phyloP scores from a whole-genome alignment of 495 filamentous ascomycete species.

The Aspergillus diversus region DNA sequence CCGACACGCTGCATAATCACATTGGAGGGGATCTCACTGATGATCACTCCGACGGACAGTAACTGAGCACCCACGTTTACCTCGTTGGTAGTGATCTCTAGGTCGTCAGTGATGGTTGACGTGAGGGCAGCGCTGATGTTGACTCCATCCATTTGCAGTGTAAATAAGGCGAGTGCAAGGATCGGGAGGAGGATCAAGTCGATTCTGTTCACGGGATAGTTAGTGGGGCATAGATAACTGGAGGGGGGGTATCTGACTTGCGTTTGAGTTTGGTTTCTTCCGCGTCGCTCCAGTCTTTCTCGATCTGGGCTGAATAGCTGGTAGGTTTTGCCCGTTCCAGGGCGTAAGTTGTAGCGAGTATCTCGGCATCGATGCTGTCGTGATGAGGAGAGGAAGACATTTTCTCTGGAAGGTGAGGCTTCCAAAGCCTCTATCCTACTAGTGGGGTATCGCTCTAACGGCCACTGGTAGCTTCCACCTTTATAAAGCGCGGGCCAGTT shows the following conservation, averaged over 20 bases:
- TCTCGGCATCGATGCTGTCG: too few relatives aligned
- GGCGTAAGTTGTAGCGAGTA: too few relatives aligned
- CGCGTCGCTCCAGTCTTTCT: conserved; percentile 40
- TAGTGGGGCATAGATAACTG: not conserved
- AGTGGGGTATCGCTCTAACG: too few relatives aligned
- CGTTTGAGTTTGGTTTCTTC: conserved; percentile 32
- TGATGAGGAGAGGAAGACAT: too few relatives aligned
- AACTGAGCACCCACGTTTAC: conserved; percentile 61
- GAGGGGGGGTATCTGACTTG: conserved; percentile 29
- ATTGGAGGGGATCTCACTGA: conserved; percentile 62
- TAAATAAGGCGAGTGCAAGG: conserved; percentile 60
- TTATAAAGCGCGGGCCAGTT: too few relatives aligned
- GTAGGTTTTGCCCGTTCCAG: too few relatives aligned
- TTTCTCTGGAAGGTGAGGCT: too few relatives aligned
- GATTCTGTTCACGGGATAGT: conserved; percentile 42
- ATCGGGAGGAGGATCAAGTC: conserved; percentile 56
- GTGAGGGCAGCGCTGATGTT: conserved; percentile 57
- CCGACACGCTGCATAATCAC: conserved; percentile 59
- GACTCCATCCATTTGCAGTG: conserved; percentile 57
- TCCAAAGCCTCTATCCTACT: too few relatives aligned
- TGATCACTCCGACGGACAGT: conserved; percentile 58
- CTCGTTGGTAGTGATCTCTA: conserved; percentile 59
- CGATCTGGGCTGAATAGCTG: conserved; percentile 15
- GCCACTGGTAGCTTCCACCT: too few relatives aligned
- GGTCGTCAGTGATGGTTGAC: conserved; percentile 53